Base-by-base conservation (phyloP, 73 alveolate species). In the Symbiodinium pilosum region DNA sequence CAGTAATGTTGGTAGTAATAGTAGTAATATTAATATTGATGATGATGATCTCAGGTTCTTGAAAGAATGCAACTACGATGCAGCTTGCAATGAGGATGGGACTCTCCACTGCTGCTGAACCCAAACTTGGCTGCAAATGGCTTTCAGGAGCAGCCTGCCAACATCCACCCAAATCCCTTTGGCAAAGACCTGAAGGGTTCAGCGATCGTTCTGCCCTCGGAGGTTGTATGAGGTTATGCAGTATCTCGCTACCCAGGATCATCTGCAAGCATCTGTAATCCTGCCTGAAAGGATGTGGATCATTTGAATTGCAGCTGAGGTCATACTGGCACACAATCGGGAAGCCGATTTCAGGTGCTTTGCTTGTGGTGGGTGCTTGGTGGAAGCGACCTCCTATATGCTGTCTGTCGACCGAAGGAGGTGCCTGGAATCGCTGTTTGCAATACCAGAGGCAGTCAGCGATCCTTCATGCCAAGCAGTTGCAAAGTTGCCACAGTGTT, bases 261-360 rank as follows among this genome's bases (percentile, higher is more conserved):
- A n/a, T n/a, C n/a, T n/a, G n/a, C n/a, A n/a, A n/a, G n/a, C n/a
- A n/a, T n/a, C n/a, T n/a, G n/a, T n/a, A n/a, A n/a, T n/a, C n/a
- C n/a, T n/a, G n/a, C n/a, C n/a, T n/a, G n/a, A n/a, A n/a, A n/a
- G n/a, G 68, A 83, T 41, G 68, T 38, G 42, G 16, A 18, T 30
- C 42, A n/a, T n/a, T n/a, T n/a, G n/a, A n/a, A n/a, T n/a, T n/a
- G n/a, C n/a, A n/a, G n/a, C n/a, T n/a, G n/a, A 88, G 95, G 95
- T 88, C 68, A 30, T 88, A 43, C 86, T 88, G 16, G 95, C 95
- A 28, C 95, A 88, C 95, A 88, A 88, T 40, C 95, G 95, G 8
- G 95, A 88, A 77, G 86, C 44, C 8, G 95, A 88, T 20, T 34
- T 88, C 32, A 88, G 69, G 95, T 42, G 51, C 86, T 12, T 7